phyloP scores from a whole-genome alignment of 2,329 filamentous ascomycete genomes.

The Calonectria leucothoes region DNA sequence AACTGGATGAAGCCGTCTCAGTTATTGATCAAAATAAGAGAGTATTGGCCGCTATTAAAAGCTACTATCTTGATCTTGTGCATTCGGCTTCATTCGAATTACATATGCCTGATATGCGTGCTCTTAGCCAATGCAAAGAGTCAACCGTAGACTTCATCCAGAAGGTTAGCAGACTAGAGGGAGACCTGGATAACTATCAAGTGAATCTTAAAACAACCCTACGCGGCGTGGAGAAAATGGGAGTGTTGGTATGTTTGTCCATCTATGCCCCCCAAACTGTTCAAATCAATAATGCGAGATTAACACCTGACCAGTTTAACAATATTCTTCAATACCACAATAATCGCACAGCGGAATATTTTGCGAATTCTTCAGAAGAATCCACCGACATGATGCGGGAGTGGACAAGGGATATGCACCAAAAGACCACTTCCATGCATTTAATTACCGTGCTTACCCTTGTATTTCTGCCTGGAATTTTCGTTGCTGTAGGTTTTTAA shows the following conservation, averaged over 20 bases:
- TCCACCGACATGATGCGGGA: background rate
- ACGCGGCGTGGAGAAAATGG: background rate
- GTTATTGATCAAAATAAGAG: background rate
- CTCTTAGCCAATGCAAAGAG: background rate
- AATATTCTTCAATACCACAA: background rate
- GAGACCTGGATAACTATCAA: background rate
- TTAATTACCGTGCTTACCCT: background rate
- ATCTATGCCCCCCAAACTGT: background rate
- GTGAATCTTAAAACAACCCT: background rate
- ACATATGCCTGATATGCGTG: background rate
- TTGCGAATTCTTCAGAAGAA: background rate
- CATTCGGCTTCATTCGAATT: background rate
- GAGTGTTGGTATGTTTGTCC: background rate
- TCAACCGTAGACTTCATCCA: background rate
- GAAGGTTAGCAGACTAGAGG: background rate
- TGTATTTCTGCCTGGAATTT: background rate
- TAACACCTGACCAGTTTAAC: background rate
- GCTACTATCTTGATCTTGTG: background rate
- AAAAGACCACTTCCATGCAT: background rate
- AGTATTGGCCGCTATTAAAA: background rate
- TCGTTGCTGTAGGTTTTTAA: background rate
- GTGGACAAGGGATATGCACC: background rate
- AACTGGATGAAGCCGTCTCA: background rate
- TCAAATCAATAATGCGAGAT: background rate
- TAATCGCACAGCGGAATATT: background rate